Evolutionary conservation across 805 yeast genomes (phyloP).

Genomic region (Scheffersomyces spartinae): DNA sequence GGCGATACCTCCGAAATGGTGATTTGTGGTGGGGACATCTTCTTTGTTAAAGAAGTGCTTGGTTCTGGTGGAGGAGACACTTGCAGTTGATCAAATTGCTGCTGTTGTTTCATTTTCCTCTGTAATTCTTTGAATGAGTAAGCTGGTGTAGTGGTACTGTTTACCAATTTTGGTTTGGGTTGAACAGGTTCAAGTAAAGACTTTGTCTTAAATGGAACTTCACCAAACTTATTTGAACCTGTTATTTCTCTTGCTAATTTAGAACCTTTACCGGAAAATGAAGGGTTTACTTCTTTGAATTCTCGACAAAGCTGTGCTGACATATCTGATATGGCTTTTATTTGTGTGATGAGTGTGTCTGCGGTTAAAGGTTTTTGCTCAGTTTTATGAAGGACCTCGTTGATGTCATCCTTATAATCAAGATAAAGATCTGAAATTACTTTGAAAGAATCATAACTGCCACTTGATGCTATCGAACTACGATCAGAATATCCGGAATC

Average conservation of each 20-base stretch:
- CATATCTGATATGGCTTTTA: conserved; percentile 20
- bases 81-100: conserved; percentile 4
- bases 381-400: conserved; percentile 7
- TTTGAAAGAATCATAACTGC: conserved; percentile 25
- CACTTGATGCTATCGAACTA: conserved; percentile 14
- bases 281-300: conserved; percentile 23
- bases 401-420: conserved; percentile 14
- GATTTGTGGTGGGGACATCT: conserved; percentile 3
- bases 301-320: conserved; percentile 24
- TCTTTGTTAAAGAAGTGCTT: background rate
- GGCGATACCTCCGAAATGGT: background rate
- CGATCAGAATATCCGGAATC: background rate
- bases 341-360: conserved; percentile 16
- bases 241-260: conserved; percentile 29
- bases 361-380: conserved; percentile 10
- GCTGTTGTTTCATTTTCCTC: conserved; percentile 12
- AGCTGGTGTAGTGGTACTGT: conserved; percentile 5
- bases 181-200: conserved; percentile 25
- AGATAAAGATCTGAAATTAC: conserved; percentile 25
- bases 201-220: conserved; percentile 29
- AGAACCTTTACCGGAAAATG: conserved; percentile 29
- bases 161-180: conserved; percentile 1
- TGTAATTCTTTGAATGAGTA: conserved; percentile 24
- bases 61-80: conserved; percentile 5
- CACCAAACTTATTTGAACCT: conserved; percentile 29